These are phyloP conservation scores for Scolecobasidium constrictum DNA, from an alignment of 2,329 filamentous ascomycete species.

Conservation along the genomic window DNA sequence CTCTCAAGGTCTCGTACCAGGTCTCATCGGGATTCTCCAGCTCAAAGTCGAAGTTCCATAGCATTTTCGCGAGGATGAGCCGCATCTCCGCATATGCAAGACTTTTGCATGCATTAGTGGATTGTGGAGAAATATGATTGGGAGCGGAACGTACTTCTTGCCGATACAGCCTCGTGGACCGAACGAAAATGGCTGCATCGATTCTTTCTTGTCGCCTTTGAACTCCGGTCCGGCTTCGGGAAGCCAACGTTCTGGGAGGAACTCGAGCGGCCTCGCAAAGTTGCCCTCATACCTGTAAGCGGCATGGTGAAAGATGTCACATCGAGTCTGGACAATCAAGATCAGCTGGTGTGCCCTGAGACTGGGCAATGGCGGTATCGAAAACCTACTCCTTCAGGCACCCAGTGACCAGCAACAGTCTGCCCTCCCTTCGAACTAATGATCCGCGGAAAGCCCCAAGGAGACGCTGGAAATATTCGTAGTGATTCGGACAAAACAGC, in stretches of 20 bases:
- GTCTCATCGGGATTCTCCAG: too few relatives aligned
- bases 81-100: constrained; percentile 21
- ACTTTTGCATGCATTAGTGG: neutral
- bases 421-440: constrained; percentile 12
- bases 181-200: constrained; percentile 21
- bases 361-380: too few relatives aligned
- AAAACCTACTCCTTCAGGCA: constrained; percentile 4
- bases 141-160: constrained; percentile 15
- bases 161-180: constrained; percentile 14
- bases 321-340: too few relatives aligned
- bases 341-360: too few relatives aligned
- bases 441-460: constrained; percentile 23
- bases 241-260: constrained; percentile 12
- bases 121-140: constrained; percentile 3
- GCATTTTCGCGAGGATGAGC: constrained; percentile 2
- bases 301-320: too few relatives aligned
- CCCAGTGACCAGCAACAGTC: constrained; percentile 11
- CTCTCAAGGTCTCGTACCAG: too few relatives aligned
- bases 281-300: neutral
- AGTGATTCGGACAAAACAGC: constrained; percentile 38
- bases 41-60: constrained; percentile 9
- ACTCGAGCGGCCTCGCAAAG: neutral
- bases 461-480: constrained; percentile 34
- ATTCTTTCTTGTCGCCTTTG: constrained; percentile 18
- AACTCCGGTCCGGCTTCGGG: constrained; percentile 14